Conservation (phyloP, 2,329 filamentous ascomycete species). For the Calonectria montana region DNA sequence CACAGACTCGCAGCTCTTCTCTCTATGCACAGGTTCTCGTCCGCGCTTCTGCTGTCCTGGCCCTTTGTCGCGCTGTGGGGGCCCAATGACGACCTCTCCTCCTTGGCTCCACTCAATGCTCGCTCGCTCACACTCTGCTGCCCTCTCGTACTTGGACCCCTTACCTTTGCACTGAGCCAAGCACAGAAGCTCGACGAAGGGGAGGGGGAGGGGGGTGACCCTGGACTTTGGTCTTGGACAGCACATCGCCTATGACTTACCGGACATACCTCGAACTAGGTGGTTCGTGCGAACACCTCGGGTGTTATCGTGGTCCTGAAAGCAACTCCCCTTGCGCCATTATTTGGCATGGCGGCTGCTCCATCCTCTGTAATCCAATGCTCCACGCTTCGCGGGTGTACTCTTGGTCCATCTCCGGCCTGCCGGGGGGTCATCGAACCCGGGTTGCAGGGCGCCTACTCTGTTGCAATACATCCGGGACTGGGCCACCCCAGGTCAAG, state of each 20-base stretch:
- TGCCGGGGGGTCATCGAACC: constrained; percentile 29
- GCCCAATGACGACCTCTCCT: constrained; percentile 4
- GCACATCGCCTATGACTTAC: constrained; percentile 35
- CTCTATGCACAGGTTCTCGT: constrained; percentile 13
- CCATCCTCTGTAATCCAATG: constrained; percentile 19
- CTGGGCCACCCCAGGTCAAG: constrained; percentile 29
- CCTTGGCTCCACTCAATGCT: constrained; percentile 2
- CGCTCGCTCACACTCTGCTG: not conserved
- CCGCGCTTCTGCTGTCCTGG: not conserved
- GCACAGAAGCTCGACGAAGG: constrained; percentile 25
- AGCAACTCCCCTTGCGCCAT: constrained; percentile 36
- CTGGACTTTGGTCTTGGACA: constrained; percentile 29
- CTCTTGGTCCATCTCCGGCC: constrained; percentile 28
- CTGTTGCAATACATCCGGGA: constrained; percentile 23
- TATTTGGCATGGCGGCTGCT: constrained; percentile 31
- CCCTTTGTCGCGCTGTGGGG: constrained; percentile 12
- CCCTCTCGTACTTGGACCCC: constrained; percentile 16
- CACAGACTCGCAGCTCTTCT: constrained; percentile 24
- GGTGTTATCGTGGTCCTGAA: constrained; percentile 34
- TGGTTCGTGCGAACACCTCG: constrained; percentile 41
- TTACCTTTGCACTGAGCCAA: constrained; percentile 19
- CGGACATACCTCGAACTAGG: constrained; percentile 40
- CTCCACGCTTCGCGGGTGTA: constrained; percentile 20
- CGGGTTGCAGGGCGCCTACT: constrained; percentile 29
- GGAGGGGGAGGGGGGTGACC: constrained; percentile 10